Evolutionary conservation across 2,329 filamentous ascomycete species (phyloP).

Genomic region (Elsinoe necatrix): DNA sequence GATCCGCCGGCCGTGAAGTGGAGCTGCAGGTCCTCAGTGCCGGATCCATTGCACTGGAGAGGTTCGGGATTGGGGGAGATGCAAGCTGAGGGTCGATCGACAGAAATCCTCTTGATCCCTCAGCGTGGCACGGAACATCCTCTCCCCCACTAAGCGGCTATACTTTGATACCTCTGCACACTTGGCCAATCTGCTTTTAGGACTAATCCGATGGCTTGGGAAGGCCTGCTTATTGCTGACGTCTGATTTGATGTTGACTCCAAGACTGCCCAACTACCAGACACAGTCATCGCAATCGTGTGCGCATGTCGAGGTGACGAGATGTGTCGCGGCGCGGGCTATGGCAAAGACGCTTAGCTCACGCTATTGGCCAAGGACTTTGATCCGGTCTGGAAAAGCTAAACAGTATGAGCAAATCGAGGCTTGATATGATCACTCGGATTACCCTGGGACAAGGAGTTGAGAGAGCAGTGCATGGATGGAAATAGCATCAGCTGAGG

Average conservation of each 20-base stretch:
- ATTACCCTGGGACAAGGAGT: neutral
- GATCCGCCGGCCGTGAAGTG: neutral
- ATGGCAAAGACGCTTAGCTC: conserved; percentile 7
- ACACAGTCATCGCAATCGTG: neutral
- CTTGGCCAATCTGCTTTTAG: neutral
- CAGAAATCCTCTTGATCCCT: neutral
- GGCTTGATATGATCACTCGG: neutral
- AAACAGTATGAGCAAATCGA: neutral
- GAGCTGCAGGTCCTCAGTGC: conserved; percentile 3
- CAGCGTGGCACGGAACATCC: conserved; percentile 4
- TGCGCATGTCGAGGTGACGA: neutral
- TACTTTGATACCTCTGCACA: neutral
- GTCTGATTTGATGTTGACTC: conserved; percentile 1
- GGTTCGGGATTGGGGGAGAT: neutral
- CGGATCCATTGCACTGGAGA: neutral
- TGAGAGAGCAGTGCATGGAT: neutral
- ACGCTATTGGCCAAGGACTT: conserved; percentile 2
- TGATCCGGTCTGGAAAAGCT: neutral
- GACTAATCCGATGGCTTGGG: neutral
- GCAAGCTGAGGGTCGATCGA: conserved; percentile 3
- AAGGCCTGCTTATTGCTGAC: neutral
- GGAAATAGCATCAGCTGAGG: conserved; percentile 8
- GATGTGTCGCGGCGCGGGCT: conserved; percentile 1
- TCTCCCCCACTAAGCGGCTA: neutral
- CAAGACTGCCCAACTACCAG: conserved; percentile 1